Base-by-base conservation (phyloP, 2,329 filamentous ascomycete genomes). In the Bipolaris sorokiniana region DNA sequence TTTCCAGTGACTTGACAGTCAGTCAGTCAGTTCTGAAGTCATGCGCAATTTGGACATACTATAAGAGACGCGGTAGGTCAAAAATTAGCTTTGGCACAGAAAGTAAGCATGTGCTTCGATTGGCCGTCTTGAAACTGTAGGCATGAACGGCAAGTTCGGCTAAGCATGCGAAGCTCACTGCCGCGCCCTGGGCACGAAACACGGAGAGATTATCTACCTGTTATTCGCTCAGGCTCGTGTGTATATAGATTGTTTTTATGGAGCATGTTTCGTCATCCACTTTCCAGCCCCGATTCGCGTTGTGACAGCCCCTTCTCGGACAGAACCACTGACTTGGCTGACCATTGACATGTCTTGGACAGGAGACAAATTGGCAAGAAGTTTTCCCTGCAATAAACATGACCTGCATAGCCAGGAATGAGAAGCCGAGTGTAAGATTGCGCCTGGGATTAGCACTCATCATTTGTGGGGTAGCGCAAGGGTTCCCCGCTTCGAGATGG, bases 101-200 rank as follows among this genome's bases (percentile, higher is more conserved):
- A 36, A 31, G n/a, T 34, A 28, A 33, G 15, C 7, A 15, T 7
- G 33, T 51, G 18, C 18, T 33, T 37, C 16, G 49, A 38, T 48
- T n/a, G 34, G 45, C 18, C 16, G 40, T 57, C 28, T 45, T 44
- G 54, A 40, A 46, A 34, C 36, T 36, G 23, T 52, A 20, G 33
- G 45, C 44, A 48, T 58, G 56, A 46, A 52, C 59, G 58, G 42
- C 45, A 46, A 38, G 13, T 28, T 51, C 57, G 65, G 66, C 48
- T 66, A 67, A 63, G 63, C 56, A 28, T 54, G 48, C 31, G 53
- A 62, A 63, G 55, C 58, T 61, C 54, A 51, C 16, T 58, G 62
- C 58, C 56, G 50, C 40, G 55, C 38, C 7, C 18, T 48, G 18
- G 45, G 45, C 33, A 11, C 11, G 20, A 36, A 22, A 31, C 20